Percentiles rank a stretch among this genome's conserved stretches.
Evolutionary conservation across 257 asterid genomes (phyloP).

Genomic region (Solanum medicagineum): DNA sequence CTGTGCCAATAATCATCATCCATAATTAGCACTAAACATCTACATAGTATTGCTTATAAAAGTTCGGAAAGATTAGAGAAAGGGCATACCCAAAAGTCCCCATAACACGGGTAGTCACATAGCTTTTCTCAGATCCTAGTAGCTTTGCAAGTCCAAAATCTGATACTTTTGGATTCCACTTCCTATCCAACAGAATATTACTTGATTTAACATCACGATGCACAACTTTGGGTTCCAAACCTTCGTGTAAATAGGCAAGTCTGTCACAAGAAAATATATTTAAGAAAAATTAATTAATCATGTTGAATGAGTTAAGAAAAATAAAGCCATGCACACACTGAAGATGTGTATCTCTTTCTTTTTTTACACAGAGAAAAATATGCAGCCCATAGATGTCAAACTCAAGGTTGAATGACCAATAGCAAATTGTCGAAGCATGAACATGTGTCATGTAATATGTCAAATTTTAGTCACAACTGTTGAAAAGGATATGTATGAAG

Average conservation of each 20-base stretch:
- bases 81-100: conserved; percentile 92
- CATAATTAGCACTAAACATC: background rate
- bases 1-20: conserved; percentile 25
- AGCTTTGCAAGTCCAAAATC: conserved; percentile 97
- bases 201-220: conserved; percentile 99
- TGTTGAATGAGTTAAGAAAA: background rate
- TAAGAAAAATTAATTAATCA: background rate
- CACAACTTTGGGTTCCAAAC: conserved; percentile 94
- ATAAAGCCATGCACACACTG: background rate
- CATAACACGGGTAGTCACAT: conserved; percentile 96
- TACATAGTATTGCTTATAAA: background rate
- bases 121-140: conserved; percentile 82
- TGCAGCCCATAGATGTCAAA: background rate
- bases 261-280: conserved; percentile 19
- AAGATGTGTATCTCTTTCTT: background rate
- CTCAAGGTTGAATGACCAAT: background rate
- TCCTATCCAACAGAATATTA: conserved; percentile 82
- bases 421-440: background rate
- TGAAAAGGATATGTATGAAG: background rate
- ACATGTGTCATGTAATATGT: background rate
- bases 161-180: conserved; percentile 86
- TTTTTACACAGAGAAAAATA: background rate
- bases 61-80: background rate
- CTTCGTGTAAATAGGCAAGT: conserved; percentile 94
- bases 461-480: background rate